Evolutionary conservation across 176 grass and related monocot genomes (phyloP).

Genomic region (Lolium perenne): DNA sequence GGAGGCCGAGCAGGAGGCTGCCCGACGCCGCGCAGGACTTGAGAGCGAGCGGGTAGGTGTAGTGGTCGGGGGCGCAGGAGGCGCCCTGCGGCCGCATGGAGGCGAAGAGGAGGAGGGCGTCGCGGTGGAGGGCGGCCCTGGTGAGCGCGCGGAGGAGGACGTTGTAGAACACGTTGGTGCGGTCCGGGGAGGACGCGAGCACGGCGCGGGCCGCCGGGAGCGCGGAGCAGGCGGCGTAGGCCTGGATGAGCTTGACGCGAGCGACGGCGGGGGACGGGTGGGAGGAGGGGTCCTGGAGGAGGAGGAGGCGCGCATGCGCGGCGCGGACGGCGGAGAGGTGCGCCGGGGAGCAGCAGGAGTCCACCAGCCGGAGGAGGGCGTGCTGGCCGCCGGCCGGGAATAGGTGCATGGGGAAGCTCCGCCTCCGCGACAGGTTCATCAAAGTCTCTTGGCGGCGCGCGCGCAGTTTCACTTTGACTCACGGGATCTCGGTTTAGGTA

Average conservation of each 20-base stretch:
- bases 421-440: constrained; percentile 41
- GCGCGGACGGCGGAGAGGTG: constrained; percentile 53
- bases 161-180: constrained; percentile 60
- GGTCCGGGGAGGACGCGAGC: constrained; percentile 39
- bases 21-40: constrained; percentile 60
- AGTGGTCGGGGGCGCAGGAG: constrained; percentile 59
- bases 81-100: constrained; percentile 46
- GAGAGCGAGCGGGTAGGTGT: constrained; percentile 82
- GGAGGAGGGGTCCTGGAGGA: constrained; percentile 41
- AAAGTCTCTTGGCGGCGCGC: neutral
- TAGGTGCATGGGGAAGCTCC: neutral
- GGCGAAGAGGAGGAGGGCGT: constrained; percentile 61
- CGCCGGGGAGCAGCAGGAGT: constrained; percentile 50
- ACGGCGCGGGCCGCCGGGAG: constrained; percentile 51
- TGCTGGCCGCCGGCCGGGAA: constrained; percentile 11
- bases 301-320: constrained; percentile 56
- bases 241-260: constrained; percentile 73
- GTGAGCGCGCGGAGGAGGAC: constrained; percentile 73
- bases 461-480: too few species aligned
- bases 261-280: constrained; percentile 40
- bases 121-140: constrained; percentile 48
- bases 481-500: too few species aligned
- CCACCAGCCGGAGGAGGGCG: constrained; percentile 51
- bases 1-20: constrained; percentile 51
- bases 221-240: constrained; percentile 68